These are phyloP conservation scores for Jaenimonas drosophilae DNA, from an alignment of 208 protist species.

Conservation along the genomic window DNA sequence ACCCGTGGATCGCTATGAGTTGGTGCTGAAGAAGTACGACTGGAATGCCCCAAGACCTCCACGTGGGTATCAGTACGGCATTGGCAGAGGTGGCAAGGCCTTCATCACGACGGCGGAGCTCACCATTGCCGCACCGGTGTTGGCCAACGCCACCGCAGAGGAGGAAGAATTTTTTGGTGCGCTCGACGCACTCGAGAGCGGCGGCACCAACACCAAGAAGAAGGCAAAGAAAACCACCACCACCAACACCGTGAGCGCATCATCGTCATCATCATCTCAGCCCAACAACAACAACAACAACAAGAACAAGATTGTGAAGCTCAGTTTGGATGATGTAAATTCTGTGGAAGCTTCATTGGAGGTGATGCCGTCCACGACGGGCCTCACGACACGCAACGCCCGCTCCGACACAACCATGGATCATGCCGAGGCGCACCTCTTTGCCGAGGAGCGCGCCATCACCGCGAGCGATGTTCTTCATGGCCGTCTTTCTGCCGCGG, in stretches of 20 bases:
- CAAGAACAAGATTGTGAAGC: neutral
- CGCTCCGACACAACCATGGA: constrained; percentile 59
- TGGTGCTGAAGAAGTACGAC: constrained; percentile 58
- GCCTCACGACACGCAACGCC: constrained; percentile 44
- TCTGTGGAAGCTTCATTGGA: constrained; percentile 1
- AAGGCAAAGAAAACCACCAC: too few species aligned
- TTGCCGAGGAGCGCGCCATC: constrained; percentile 61
- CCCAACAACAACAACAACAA: too few species aligned
- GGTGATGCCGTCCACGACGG: constrained; percentile 3
- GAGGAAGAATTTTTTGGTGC: constrained; percentile 19
- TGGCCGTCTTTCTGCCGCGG: constrained; percentile 14
- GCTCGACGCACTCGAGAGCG: neutral
- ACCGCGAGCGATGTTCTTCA: constrained; percentile 56
- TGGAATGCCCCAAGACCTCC: constrained; percentile 61
- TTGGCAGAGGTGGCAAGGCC: constrained; percentile 63
- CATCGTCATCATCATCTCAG: too few species aligned
- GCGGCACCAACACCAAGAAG: neutral
- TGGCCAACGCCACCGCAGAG: constrained; percentile 9
- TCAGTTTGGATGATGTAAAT: neutral
- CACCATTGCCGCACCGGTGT: constrained; percentile 14
- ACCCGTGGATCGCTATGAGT: constrained; percentile 60
- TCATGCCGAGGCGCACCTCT: constrained; percentile 53
- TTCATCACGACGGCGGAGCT: constrained; percentile 75
- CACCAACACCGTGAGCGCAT: too few species aligned
- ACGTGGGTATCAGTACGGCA: constrained; percentile 63